Evolutionary conservation across 257 asterid genomes (phyloP), one percentile per base, ranked within the genome.

Genomic region (Nicotiana obtusifolia): DNA sequence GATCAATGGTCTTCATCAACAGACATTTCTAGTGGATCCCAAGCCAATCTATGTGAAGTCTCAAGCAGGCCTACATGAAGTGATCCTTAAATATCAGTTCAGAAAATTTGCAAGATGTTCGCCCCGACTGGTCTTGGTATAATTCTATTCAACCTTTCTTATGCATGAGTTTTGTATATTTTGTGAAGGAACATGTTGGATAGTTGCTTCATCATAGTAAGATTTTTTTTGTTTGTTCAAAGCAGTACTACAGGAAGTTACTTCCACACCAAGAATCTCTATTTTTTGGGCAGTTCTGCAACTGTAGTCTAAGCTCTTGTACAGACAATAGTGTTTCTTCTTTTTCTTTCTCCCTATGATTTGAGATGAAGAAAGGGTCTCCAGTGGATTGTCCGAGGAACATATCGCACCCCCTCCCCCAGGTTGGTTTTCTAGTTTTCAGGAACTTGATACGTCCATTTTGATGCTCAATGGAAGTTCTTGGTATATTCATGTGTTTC

Each of bases 1-100:
- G 99, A 95, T 89, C 92, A 93, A 64, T 94, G 99, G 99, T 91
- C 97, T 44, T 94, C 97, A 31, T 91, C 92, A 16, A 85, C 85
- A 14, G 77, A 85, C 65, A 53, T 76, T 30, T 90, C 91, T 17
- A 92, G 91, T 89, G 88, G 78, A 81, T 90, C 95, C 7, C 95
- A 89, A 84, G 67, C 88, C 5, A 97, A 93, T 81, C 79, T 90
- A 28, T 67, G 78, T 0, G 97, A 92, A 60, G 92, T 73, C 22
- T 73, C 78, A 44, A 73, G 78, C 24, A 20, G 60, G 22, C 61
- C 80, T 75, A 75, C 62, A 26, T 75, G 80, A 75, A 75, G 41
- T 49, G 80, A 75, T 49, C 44, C 41, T 24, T 16, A 49, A 3
- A 24, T 73, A 47, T 73, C 22, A 15, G 22, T 22, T 33, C 60